Base-by-base conservation (phyloP, 129 eudicot species). In the Escallonia herrerae region DNA sequence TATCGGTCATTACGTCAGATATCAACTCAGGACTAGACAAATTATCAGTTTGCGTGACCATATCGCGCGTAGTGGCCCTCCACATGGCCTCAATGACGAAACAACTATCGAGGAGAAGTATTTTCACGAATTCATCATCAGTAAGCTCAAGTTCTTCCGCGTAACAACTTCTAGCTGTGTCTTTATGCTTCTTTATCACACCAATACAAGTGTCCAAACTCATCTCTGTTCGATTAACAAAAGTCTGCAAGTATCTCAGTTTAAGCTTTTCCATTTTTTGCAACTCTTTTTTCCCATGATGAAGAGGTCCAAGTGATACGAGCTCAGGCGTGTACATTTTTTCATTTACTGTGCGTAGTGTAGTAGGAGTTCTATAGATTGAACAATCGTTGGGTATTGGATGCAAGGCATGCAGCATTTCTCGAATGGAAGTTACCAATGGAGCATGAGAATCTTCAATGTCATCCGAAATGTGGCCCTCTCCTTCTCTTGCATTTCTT, bases 221-320 rank as follows among this genome's bases (percentile, higher is more conserved):
- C 61, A 66, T 0, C 10, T 52, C 54, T n/a, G 71, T 66, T 4
- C 47, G 46, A 33, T 64, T 37, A 12, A 64, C 58, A 50, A 64
- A 73, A 9, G 71, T 37, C 6, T 66, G 50, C 39, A 66, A n/a
- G 61, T 42, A 66, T 40, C 50, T 66, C 40, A 53, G 65, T n/a
- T 73, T 73, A 40, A 57, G 71, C 38, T 57, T 45, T 58, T 73
- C 77, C 75, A 71, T 61, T 44, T 12, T 60, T 61, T 49, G 61
- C 43, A 61, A 8, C 37, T 52, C 41, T 7, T 2, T 4, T 43
- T 71, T 51, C 5, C 75, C 75, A 10, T 62, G 75, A 52, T 71
- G 75, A 40, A 71, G 33, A 8, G 75, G 75, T 7, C 75, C 75
- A 15, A 71, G 62, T 10, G 75, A 61, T 5, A 71, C 68, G 10